These are phyloP conservation scores for Alliaria petiolata DNA, from an alignment of 345 rosid genomes.

Conservation along the genomic window DNA sequence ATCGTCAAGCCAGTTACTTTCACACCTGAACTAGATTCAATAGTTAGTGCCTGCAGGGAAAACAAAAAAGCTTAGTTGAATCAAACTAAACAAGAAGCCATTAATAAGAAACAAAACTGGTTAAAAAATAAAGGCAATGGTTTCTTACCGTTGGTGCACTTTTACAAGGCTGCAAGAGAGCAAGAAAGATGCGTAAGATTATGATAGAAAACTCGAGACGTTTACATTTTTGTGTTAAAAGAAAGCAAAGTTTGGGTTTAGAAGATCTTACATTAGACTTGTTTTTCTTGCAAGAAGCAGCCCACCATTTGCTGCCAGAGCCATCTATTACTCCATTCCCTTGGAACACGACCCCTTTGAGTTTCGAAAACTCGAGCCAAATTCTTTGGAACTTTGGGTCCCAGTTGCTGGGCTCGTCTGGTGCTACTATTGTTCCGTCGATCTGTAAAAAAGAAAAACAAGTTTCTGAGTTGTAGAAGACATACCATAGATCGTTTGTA, in stretches of 20 bases:
- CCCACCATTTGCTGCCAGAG: constrained; percentile 99
- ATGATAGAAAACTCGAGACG: neutral
- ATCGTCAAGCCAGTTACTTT: constrained; percentile 78
- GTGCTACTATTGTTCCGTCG: constrained; percentile 93
- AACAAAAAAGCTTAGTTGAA: constrained; percentile 1
- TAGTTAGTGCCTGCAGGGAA: constrained; percentile 79
- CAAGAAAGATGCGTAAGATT: constrained; percentile 29
- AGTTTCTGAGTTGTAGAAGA: too few species aligned
- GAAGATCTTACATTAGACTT: constrained; percentile 57
- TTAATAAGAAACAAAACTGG: neutral
- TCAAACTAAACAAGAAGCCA: constrained; percentile 1
- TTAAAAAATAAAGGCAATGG: constrained; percentile 19
- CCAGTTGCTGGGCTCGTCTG: constrained; percentile 84
- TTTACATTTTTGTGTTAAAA: too few species aligned
- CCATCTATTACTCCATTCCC: constrained; percentile 93
- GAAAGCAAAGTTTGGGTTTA: neutral
- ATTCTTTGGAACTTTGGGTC: constrained; percentile 55
- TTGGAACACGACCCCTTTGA: constrained; percentile 68
- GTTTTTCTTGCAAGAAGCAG: constrained; percentile 94
- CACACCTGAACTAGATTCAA: constrained; percentile 84
- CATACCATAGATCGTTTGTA: neutral
- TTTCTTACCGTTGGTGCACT: constrained; percentile 81
- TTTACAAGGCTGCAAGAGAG: constrained; percentile 77
- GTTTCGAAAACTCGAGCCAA: constrained; percentile 91
- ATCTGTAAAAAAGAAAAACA: too few species aligned